Evolutionary conservation across 306 rosid species (phyloP), one percentile per base, ranked within the genome.

Genomic region (Styphnolobium japonicum): DNA sequence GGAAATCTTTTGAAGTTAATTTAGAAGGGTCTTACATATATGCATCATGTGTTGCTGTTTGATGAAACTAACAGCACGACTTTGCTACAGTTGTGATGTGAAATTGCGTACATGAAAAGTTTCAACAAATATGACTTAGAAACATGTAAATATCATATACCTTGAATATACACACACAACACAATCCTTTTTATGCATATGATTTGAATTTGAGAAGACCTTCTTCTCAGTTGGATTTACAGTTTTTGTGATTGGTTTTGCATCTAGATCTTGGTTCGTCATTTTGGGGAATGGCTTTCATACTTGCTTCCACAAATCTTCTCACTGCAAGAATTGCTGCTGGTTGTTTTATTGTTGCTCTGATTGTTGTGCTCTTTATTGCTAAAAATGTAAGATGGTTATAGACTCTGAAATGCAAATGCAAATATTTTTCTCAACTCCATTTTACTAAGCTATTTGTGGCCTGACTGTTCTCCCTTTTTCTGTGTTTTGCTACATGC

Each of bases 251-350:
- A 52, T 53, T 75, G 81, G 49, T 79, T 81, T 85, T 68, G 76
- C 83, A 68, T 70, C 60, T 75, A 94, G 98, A 94, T 87, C 93
- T 94, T 37, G 98, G 98, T 63, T 94, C 98, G 39, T 94, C 98
- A 64, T 92, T 94, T 86, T 94, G 98, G 98, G 98, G 98, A 82
- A 89, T 92, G 98, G 80, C 87, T 74, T 86, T 94, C 88, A 87
- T 94, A 74, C 97, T 94, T n/a, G 97, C 97, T 23, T 92, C 98
- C 15, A 92, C 98, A 61, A 86, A 94, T 71, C 85, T 91, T 84
- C 33, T 92, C 61, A 82, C 95, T 34, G 93, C 98, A 10, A 90
- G 92, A 80, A 89, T 94, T 82, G 98, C 98, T 67, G 97, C 98
- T 70, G 98, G 93, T 76, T 89, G 98, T 84, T 86, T 94, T 25